Percentiles rank a stretch among this genome's conserved stretches.
Conservation (phyloP, 352 stramenopile species). For the Pythium biforme region DNA sequence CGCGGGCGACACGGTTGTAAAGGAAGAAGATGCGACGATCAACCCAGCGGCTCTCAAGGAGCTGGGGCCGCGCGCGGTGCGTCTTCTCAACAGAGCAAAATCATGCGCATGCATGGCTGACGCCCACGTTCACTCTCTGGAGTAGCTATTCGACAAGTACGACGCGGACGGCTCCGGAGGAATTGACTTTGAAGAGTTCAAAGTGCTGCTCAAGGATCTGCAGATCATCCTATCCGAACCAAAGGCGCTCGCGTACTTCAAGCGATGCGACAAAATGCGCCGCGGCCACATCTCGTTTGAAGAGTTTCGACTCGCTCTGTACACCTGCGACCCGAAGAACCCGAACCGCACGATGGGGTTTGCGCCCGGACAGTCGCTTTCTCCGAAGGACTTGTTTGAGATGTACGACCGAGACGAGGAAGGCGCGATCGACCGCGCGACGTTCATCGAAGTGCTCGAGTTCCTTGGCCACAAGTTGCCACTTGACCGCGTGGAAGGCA, state of each 20-base stretch:
- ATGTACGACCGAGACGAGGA: constrained; percentile 79
- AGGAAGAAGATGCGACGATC: constrained; percentile 34
- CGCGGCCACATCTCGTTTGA: constrained; percentile 75
- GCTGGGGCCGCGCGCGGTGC: constrained; percentile 50
- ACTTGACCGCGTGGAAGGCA: constrained; percentile 58
- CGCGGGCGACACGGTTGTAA: constrained; percentile 39
- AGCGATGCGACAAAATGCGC: constrained; percentile 63
- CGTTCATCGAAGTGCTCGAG: constrained; percentile 65
- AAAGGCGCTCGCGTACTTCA: constrained; percentile 78
- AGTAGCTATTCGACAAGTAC: constrained; percentile 83
- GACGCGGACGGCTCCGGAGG: constrained; percentile 70
- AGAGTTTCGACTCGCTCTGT: constrained; percentile 75
- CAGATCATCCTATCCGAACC: constrained; percentile 57
- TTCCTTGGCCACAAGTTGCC: constrained; percentile 68
- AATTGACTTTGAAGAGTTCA: constrained; percentile 81
- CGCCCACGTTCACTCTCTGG: too few species aligned
- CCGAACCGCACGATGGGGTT: constrained; percentile 67
- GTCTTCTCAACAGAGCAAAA: constrained; percentile 17
- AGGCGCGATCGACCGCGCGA: constrained; percentile 60
- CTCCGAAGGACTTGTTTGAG: constrained; percentile 75
- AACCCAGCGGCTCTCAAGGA: constrained; percentile 42
- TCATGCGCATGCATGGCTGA: too few species aligned
- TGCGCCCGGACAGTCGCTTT: constrained; percentile 60
- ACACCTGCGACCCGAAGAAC: constrained; percentile 80
- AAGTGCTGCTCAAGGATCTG: constrained; percentile 61